Evolutionary conservation across 371 early-diverging fungal species (phyloP).

Genomic region (Mucor irregularis): DNA sequence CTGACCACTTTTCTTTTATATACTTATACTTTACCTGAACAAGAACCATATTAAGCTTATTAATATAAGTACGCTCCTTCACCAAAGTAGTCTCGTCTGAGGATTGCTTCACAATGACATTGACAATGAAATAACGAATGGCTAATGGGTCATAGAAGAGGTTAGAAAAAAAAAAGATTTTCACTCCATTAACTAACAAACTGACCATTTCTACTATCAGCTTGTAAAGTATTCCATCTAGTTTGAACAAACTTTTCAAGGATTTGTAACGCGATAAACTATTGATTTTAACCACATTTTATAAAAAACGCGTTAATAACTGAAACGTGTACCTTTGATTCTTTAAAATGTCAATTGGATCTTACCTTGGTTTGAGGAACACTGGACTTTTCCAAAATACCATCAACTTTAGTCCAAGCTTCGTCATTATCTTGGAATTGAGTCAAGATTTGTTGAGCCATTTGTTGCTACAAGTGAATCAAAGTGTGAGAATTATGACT

Average conservation of each 20-base stretch:
- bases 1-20: background rate
- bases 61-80: constrained; percentile 75
- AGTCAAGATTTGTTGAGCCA: constrained; percentile 80
- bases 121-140: constrained; percentile 93
- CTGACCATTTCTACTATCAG: constrained; percentile 87
- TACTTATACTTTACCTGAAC: constrained; percentile 76
- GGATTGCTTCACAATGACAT: constrained; percentile 86
- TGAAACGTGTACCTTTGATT: background rate
- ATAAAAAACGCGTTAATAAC: constrained; percentile 23
- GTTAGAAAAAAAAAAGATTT: background rate
- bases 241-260: constrained; percentile 97
- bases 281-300: no score
- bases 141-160: constrained; percentile 47
- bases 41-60: constrained; percentile 92
- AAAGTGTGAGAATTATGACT: constrained; percentile 2
- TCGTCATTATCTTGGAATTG: constrained; percentile 98
- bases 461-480: constrained; percentile 66
- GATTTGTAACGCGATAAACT: constrained; percentile 97
- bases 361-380: constrained; percentile 86
- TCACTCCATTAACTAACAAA: background rate
- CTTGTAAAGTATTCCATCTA: constrained; percentile 95
- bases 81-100: constrained; percentile 75
- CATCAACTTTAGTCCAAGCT: constrained; percentile 96
- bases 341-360: background rate
- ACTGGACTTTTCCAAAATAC: constrained; percentile 87